phyloP scores from a whole-genome alignment of 108 stramenopile species.

The Heterococcus sp. region DNA sequence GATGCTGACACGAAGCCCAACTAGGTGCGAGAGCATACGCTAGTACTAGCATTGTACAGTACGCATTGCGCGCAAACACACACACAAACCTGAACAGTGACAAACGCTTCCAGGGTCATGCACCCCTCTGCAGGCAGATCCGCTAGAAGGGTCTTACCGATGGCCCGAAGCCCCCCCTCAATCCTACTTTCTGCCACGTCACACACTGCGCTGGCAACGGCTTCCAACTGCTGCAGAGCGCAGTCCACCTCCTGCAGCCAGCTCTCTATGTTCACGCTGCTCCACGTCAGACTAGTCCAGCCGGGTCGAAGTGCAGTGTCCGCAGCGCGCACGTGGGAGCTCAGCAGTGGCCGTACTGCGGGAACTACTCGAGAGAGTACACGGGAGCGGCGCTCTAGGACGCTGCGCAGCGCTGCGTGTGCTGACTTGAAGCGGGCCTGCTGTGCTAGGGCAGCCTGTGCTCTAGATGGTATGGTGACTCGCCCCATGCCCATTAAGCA shows the following conservation, averaged over 20 bases:
- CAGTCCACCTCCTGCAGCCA: slow-evolving; percentile 64
- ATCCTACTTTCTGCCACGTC: slow-evolving; percentile 87
- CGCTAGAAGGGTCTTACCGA: slow-evolving; percentile 74
- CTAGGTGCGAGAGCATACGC: no score
- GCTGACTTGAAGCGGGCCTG: no score
- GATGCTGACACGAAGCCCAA: no score
- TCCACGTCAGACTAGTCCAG: slow-evolving; percentile 88
- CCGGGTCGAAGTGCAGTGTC: slow-evolving; percentile 86
- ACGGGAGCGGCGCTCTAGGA: neutral
- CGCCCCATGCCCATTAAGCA: no score
- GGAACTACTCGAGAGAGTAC: slow-evolving; percentile 64
- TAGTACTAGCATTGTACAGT: no score
- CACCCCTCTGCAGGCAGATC: slow-evolving; percentile 75
- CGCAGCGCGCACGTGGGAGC: slow-evolving; percentile 82
- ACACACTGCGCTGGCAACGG: slow-evolving; percentile 77
- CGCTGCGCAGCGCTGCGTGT: neutral
- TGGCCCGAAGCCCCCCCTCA: slow-evolving; percentile 81
- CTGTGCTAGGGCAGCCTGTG: no score
- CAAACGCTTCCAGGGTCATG: slow-evolving; percentile 83
- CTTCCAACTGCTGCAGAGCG: slow-evolving; percentile 74
- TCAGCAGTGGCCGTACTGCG: slow-evolving; percentile 72
- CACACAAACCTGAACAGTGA: no score
- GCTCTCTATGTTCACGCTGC: slow-evolving; percentile 85
- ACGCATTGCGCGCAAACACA: no score
- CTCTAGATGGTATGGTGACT: no score